A percentile compares a stretch with the other conserved stretches of the same genome.
These are phyloP conservation scores for Heracleum sosnowskyi DNA, from an alignment of 129 eudicot species.

Conservation along the genomic window DNA sequence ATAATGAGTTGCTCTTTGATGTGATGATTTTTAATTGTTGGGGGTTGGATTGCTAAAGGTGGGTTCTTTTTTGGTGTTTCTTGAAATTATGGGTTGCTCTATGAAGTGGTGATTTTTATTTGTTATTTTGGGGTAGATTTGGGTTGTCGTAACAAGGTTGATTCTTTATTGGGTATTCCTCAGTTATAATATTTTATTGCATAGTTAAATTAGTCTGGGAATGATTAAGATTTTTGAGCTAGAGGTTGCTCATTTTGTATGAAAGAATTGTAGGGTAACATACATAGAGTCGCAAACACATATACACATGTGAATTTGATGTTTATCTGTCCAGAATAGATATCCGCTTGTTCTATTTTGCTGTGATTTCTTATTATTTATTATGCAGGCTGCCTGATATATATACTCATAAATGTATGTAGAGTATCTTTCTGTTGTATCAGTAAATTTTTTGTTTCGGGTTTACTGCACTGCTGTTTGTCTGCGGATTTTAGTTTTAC, in stretches of 20 bases:
- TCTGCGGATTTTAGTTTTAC: background rate
- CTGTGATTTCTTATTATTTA: background rate
- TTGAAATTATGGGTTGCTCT: background rate
- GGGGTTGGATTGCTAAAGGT: too few species aligned
- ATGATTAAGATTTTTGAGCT: background rate
- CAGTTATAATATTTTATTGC: background rate
- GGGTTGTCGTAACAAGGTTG: background rate
- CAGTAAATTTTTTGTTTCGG: background rate
- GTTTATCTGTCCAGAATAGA: background rate
- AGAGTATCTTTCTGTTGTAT: background rate
- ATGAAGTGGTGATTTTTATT: too few species aligned
- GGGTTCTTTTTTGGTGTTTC: background rate
- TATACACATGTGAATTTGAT: background rate
- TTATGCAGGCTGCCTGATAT: background rate
- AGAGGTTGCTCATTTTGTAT: background rate
- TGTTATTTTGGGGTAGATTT: background rate
- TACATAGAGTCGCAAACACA: background rate
- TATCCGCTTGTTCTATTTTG: background rate
- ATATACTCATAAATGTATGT: background rate
- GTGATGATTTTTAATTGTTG: background rate
- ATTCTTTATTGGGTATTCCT: background rate
- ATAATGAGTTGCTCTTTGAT: background rate
- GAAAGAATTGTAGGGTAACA: background rate
- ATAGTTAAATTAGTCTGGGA: background rate
- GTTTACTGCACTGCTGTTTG: background rate